A percentile compares a stretch with the other conserved stretches of the same genome.
Evolutionary conservation across 257 asterid genomes (phyloP).

Genomic region (Solanum neorickii): DNA sequence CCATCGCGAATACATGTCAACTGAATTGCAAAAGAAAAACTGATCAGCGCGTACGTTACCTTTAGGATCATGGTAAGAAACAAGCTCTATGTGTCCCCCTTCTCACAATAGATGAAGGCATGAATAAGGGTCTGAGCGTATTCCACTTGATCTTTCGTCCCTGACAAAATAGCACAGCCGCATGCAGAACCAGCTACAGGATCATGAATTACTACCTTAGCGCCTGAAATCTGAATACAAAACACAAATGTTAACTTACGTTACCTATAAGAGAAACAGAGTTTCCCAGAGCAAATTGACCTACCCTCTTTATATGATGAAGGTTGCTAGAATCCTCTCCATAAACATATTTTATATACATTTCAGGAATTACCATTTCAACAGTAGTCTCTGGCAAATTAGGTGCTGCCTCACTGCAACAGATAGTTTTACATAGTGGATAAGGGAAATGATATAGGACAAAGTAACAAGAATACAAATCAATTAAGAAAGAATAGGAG

Average conservation of each 20-base stretch:
- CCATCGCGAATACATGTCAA: background rate
- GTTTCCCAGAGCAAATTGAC: background rate
- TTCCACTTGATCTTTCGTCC: constrained; percentile 4
- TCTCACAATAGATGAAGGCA: constrained; percentile 1
- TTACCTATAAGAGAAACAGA: background rate
- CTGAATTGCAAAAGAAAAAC: background rate
- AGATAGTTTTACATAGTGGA: background rate
- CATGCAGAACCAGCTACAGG: constrained; percentile 3
- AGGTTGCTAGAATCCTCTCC: constrained; percentile 10
- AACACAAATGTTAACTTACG: background rate
- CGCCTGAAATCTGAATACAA: constrained; percentile 6
- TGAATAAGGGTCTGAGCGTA: constrained; percentile 9
- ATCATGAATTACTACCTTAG: constrained; percentile 4
- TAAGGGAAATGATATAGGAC: background rate
- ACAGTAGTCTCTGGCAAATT: background rate
- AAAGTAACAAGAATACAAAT: background rate
- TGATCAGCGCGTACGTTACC: background rate
- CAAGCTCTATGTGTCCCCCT: background rate
- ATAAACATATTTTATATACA: background rate
- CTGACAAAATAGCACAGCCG: constrained; percentile 1
- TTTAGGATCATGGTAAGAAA: background rate
- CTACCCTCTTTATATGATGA: background rate
- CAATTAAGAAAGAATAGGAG: background rate
- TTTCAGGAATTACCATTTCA: constrained; percentile 10
- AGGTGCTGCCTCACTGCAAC: background rate